phyloP scores from a whole-genome alignment of 768 basidiomycete species.

The Neoboletus subvelutipes region DNA sequence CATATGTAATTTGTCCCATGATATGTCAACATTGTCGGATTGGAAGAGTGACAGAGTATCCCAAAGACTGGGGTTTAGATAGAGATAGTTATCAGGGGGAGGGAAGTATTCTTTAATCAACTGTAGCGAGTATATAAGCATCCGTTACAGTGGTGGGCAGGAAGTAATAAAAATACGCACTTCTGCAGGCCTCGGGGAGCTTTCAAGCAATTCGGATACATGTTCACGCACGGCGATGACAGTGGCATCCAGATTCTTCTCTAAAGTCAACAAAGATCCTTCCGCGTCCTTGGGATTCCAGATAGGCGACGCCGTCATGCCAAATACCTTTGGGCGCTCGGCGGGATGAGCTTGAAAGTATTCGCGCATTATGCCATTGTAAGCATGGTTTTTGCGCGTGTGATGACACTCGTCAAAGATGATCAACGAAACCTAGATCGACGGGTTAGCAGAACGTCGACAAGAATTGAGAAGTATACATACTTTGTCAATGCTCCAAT shows the following conservation, averaged over 20 bases:
- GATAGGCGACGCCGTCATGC: slow-evolving; percentile 90
- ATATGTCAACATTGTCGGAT: slow-evolving; percentile 42
- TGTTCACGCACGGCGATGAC: slow-evolving; percentile 75
- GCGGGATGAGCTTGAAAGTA: slow-evolving; percentile 45
- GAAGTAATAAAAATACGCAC: slow-evolving; percentile 34
- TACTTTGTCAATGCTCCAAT: slow-evolving; percentile 71
- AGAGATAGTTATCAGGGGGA: slow-evolving; percentile 53
- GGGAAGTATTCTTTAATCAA: slow-evolving; percentile 55
- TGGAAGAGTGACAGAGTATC: slow-evolving; percentile 44
- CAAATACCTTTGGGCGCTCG: slow-evolving; percentile 80
- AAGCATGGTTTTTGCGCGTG: slow-evolving; percentile 54
- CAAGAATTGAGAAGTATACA: neutral
- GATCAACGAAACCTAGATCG: slow-evolving; percentile 49
- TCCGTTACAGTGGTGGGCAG: neutral
- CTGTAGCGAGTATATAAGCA: slow-evolving; percentile 34
- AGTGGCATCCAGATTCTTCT: slow-evolving; percentile 70
- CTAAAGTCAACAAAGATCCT: slow-evolving; percentile 60
- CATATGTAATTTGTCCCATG: slow-evolving; percentile 58
- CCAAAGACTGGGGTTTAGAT: slow-evolving; percentile 58
- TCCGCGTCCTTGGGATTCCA: slow-evolving; percentile 74
- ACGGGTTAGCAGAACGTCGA: neutral
- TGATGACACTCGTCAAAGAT: slow-evolving; percentile 63
- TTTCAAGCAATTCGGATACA: slow-evolving; percentile 57
- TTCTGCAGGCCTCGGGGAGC: slow-evolving; percentile 68
- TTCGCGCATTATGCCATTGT: slow-evolving; percentile 57